A percentile compares a stretch with the other conserved stretches of the same genome.
Conservation (phyloP, 306 rosid species). For the Vigna mungo region DNA sequence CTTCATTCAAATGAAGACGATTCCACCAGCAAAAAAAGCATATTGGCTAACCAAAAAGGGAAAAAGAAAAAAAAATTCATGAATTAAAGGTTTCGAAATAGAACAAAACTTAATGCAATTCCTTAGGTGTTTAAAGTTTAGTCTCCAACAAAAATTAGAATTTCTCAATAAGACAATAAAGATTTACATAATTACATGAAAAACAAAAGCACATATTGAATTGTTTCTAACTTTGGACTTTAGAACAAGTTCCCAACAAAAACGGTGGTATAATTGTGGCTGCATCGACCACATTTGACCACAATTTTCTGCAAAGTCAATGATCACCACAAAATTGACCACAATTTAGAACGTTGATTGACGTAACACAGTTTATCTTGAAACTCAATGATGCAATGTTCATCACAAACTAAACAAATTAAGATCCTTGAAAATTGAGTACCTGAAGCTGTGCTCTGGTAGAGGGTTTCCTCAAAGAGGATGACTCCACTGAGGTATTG, state of each 20-base stretch:
- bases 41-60: neutral
- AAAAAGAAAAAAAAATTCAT: neutral
- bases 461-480: conserved; percentile 56
- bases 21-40: neutral
- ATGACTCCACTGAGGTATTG: conserved; percentile 51
- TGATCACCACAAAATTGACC: neutral
- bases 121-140: neutral
- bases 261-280: neutral
- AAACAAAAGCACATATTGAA: neutral
- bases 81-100: neutral
- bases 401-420: neutral
- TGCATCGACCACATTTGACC: neutral
- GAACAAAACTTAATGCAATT: neutral
- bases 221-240: neutral
- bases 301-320: neutral
- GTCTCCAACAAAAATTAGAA: neutral
- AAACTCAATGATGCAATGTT: conserved; percentile 3
- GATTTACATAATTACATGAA: neutral
- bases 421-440: neutral
- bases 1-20: conserved; percentile 8
- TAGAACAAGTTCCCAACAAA: neutral
- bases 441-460: conserved; percentile 54
- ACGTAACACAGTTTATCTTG: neutral
- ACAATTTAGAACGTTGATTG: neutral
- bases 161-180: neutral